Percentiles rank a stretch among this genome's conserved stretches.
Conservation (phyloP, 1,284 basidiomycete genomes). For the Microbotryomycetes sp. region DNA sequence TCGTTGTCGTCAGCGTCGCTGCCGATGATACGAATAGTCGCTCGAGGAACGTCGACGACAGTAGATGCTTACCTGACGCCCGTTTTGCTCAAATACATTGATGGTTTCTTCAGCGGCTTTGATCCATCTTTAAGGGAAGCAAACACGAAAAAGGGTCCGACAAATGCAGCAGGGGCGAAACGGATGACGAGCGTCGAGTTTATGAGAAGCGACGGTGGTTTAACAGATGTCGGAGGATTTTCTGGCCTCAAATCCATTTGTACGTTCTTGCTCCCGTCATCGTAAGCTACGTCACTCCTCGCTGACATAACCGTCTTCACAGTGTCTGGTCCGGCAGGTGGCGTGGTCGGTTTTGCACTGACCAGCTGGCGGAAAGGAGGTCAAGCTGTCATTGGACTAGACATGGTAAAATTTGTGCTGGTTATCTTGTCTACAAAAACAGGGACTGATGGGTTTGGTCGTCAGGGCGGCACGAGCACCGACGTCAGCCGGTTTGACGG, state of each 20-base stretch:
- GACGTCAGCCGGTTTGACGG: constrained; percentile 83
- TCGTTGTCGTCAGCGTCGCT: constrained; percentile 80
- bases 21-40: constrained; percentile 65
- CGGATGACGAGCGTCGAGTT: constrained; percentile 48
- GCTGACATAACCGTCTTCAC: constrained; percentile 34
- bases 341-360: constrained; percentile 77
- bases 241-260: constrained; percentile 75
- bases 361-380: constrained; percentile 64
- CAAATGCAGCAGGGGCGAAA: constrained; percentile 50
- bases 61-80: constrained; percentile 97
- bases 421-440: too few relatives aligned
- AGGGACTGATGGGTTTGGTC: too few relatives aligned
- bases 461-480: constrained; percentile 71
- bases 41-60: constrained; percentile 82
- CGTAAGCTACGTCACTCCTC: too few relatives aligned
- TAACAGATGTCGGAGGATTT: constrained; percentile 78
- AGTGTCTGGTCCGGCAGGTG: constrained; percentile 67
- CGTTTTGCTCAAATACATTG: constrained; percentile 52
- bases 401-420: too few relatives aligned
- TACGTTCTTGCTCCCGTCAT: too few relatives aligned
- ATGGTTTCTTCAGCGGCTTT: constrained; percentile 42
- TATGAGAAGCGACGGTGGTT: constrained; percentile 79
- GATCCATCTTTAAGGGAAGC: constrained; percentile 76
- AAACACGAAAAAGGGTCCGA: constrained; percentile 70
- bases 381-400: constrained; percentile 61